Evolutionary conservation across 495 filamentous ascomycete species (phyloP).

Genomic region (Penicillium verhagenii): DNA sequence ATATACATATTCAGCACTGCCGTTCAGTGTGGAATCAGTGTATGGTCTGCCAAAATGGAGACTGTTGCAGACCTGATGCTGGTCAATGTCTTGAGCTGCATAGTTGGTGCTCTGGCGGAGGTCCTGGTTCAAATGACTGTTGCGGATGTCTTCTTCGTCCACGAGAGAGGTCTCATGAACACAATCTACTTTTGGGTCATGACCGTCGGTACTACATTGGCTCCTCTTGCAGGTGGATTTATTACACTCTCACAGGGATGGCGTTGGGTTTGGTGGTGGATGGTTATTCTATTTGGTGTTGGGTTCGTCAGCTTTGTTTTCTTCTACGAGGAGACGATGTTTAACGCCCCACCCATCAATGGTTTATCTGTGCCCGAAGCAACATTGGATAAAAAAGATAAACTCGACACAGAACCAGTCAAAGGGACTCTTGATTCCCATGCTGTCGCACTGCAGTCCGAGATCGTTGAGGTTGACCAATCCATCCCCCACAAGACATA

Average conservation of each 20-base stretch:
- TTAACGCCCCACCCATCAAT: slow-evolving; percentile 4
- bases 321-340: slow-evolving; percentile 23
- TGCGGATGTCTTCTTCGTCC: slow-evolving; percentile 49
- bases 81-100: slow-evolving; percentile 34
- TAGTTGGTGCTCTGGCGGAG: slow-evolving; percentile 41
- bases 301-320: slow-evolving; percentile 16
- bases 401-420: not conserved
- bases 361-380: slow-evolving; percentile 2
- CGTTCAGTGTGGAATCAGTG: slow-evolving; percentile 31
- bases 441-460: not conserved
- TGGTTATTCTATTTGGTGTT: slow-evolving; percentile 40
- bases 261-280: slow-evolving; percentile 54
- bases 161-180: slow-evolving; percentile 44
- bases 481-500: slow-evolving; percentile 21
- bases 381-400: slow-evolving; percentile 2
- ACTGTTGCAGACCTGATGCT: slow-evolving; percentile 38
- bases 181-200: slow-evolving; percentile 35
- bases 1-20: slow-evolving; percentile 41
- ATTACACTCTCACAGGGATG: slow-evolving; percentile 45
- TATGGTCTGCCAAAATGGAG: slow-evolving; percentile 40
- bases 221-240: slow-evolving; percentile 43
- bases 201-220: slow-evolving; percentile 32
- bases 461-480: slow-evolving; percentile 8
- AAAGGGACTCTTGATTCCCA: not conserved
- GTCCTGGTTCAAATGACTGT: slow-evolving; percentile 47